A percentile compares a stretch with the other conserved stretches of the same genome.
These are phyloP conservation scores for Sclerospora graminicola DNA, from an alignment of 352 stramenopile species.

Conservation along the genomic window DNA sequence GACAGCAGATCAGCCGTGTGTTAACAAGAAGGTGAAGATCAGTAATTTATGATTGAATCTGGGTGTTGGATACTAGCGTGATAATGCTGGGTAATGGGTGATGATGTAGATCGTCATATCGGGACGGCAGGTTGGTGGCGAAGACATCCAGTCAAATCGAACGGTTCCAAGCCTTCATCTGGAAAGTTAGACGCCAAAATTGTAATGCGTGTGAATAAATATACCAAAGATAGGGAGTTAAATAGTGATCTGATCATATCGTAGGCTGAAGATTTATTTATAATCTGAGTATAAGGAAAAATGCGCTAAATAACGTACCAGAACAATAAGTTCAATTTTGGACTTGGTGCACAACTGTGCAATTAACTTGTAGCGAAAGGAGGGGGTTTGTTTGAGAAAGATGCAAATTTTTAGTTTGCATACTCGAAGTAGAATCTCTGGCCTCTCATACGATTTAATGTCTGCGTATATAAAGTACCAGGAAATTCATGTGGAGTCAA, in stretches of 20 bases:
- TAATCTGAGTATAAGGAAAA: constrained; percentile 91
- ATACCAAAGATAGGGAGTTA: too few species aligned
- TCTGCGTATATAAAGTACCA: too few species aligned
- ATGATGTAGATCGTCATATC: constrained; percentile 79
- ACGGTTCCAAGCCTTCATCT: constrained; percentile 53
- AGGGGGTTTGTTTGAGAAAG: constrained; percentile 94
- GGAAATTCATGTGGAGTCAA: constrained; percentile 75
- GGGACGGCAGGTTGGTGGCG: constrained; percentile 81
- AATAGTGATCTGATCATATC: too few species aligned
- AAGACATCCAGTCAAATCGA: constrained; percentile 52
- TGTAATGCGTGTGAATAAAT: constrained; percentile 34
- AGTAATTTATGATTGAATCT: not conserved
- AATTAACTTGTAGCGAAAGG: constrained; percentile 83
- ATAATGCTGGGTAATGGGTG: not conserved
- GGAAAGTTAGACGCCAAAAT: constrained; percentile 78
- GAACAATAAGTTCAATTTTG: constrained; percentile 93
- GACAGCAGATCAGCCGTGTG: constrained; percentile 59
- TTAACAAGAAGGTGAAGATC: constrained; percentile 51
- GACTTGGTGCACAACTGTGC: constrained; percentile 95
- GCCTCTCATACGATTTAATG: too few species aligned
- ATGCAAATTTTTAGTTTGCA: constrained; percentile 7
- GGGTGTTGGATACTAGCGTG: not conserved
- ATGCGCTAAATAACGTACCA: constrained; percentile 86
- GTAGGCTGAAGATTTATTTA: constrained; percentile 97
- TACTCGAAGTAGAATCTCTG: too few species aligned